phyloP scores from a whole-genome alignment of 228 moss, liverwort and hornwort genomes.

The Sphagnum fallax region DNA sequence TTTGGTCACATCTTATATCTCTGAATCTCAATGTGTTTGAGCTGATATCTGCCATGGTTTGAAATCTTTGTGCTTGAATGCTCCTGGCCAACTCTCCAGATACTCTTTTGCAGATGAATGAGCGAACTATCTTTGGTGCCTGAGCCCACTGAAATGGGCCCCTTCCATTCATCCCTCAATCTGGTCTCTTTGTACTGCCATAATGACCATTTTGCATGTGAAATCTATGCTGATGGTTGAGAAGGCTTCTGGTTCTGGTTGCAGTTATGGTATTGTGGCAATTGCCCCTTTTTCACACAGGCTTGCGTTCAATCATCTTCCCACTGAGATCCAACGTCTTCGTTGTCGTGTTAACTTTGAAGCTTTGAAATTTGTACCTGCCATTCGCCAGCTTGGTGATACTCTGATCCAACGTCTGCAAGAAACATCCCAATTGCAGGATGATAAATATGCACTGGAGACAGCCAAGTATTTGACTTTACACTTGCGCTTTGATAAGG shows the following conservation, averaged over 20 bases:
- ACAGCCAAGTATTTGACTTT: conserved; percentile 56
- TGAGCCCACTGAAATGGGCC: too few relatives aligned
- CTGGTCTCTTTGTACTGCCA: background rate
- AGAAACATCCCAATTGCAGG: conserved; percentile 14
- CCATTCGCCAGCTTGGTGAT: conserved; percentile 58
- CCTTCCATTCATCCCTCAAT: background rate
- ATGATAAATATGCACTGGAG: conserved; percentile 6
- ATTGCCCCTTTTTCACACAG: conserved; percentile 94
- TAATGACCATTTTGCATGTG: background rate
- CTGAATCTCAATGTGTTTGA: background rate
- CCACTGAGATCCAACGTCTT: conserved; percentile 68
- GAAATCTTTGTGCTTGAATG: background rate
- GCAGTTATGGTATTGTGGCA: conserved; percentile 78
- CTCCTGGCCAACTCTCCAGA: background rate
- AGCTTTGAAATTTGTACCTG: conserved; percentile 62
- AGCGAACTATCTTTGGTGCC: background rate
- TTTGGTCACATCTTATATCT: background rate
- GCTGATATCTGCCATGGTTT: background rate
- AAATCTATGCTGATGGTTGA: background rate
- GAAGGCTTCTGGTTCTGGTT: conserved; percentile 3
- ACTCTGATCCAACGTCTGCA: conserved; percentile 64
- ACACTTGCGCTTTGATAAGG: conserved; percentile 96
- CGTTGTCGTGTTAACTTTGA: conserved; percentile 85
- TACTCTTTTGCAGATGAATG: background rate
- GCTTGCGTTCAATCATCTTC: conserved; percentile 72